Evolutionary conservation across 73 alveolate genomes (phyloP).

Genomic region (Paramecium tetraurelia): DNA sequence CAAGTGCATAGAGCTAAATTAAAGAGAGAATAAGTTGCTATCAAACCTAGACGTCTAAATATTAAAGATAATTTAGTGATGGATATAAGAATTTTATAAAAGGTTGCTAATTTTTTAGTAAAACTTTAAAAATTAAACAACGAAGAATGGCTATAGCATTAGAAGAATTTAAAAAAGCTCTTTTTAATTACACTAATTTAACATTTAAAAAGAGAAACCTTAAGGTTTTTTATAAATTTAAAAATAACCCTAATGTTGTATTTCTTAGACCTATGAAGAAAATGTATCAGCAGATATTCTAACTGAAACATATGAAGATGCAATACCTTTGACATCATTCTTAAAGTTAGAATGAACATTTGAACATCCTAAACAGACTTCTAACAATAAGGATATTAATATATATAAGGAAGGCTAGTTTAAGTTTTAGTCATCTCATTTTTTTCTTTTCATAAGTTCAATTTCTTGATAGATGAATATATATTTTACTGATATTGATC

Average conservation of each 20-base stretch:
- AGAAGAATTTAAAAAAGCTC: neutral
- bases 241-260: neutral
- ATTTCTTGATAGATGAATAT: neutral
- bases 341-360: neutral
- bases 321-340: neutral
- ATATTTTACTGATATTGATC: neutral
- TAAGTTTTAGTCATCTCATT: neutral
- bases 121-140: conserved; percentile 6
- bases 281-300: neutral
- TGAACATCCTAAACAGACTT: neutral
- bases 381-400: neutral
- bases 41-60: neutral
- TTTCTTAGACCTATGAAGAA: neutral
- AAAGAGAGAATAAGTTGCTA: neutral
- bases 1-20: neutral
- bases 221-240: neutral
- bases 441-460: too few relatives aligned
- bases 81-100: conserved; percentile 10
- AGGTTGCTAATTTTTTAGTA: neutral
- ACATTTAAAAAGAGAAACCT: neutral
- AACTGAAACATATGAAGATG: conserved; percentile 28
- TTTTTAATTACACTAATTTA: neutral
- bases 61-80: neutral
- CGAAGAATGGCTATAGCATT: neutral
- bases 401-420: neutral